phyloP scores from a whole-genome alignment of 345 rosid genomes.

The Microthlaspi erraticum region DNA sequence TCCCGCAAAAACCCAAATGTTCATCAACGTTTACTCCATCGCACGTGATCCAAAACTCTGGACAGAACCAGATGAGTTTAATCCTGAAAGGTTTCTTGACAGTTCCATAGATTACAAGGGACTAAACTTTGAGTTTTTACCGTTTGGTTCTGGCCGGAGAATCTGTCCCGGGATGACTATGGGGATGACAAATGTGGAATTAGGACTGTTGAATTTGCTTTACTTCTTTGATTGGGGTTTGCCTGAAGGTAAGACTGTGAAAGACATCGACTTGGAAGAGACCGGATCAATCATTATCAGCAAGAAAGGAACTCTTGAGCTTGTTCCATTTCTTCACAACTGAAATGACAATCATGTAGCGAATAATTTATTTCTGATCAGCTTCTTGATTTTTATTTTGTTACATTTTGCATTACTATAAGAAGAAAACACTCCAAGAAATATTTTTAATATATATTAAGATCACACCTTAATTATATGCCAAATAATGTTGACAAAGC shows the following conservation, averaged over 20 bases:
- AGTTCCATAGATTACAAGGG: background rate
- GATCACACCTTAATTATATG: background rate
- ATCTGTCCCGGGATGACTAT: background rate
- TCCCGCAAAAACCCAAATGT: background rate
- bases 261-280: background rate
- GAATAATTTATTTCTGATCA: background rate
- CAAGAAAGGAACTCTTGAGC: slow-evolving; percentile 2
- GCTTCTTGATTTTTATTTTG: background rate
- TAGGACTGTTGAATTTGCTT: background rate
- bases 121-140: slow-evolving; percentile 3
- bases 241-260: background rate
- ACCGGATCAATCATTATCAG: background rate
- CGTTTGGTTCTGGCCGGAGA: slow-evolving; percentile 1
- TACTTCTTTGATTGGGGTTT: background rate
- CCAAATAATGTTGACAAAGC: slow-evolving; percentile 13
- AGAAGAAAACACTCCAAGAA: too few relatives aligned
- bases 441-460: too few relatives aligned
- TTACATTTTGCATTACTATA: too few relatives aligned
- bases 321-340: background rate
- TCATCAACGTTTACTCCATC: background rate
- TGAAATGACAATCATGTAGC: background rate
- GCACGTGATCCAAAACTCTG: slow-evolving; percentile 6
- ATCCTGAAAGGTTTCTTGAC: background rate
- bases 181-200: background rate
- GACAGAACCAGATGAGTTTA: background rate